phyloP scores from a whole-genome alignment of 306 rosid genomes.

The Gastrolobium villosum region DNA sequence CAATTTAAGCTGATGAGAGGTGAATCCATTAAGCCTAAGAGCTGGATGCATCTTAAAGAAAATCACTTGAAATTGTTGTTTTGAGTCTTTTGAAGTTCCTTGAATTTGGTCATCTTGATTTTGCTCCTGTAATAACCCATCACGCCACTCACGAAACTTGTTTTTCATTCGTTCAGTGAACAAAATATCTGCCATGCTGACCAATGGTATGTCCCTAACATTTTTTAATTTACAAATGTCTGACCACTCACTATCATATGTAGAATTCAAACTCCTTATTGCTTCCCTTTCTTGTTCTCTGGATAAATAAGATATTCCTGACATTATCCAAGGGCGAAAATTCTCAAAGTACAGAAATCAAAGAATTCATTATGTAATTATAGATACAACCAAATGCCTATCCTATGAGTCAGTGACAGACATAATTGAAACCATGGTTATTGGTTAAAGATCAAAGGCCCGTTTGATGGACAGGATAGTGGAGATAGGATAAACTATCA shows the following conservation, averaged over 20 bases:
- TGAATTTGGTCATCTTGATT: slow-evolving; percentile 57
- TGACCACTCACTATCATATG: slow-evolving; percentile 54
- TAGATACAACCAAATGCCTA: slow-evolving; percentile 1
- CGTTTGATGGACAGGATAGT: too few species aligned
- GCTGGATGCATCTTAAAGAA: slow-evolving; percentile 90
- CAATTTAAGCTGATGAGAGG: slow-evolving; percentile 83
- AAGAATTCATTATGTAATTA: slow-evolving; percentile 28
- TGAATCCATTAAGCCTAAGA: slow-evolving; percentile 78
- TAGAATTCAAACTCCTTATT: slow-evolving; percentile 54
- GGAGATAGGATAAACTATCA: too few species aligned
- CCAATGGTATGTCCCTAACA: slow-evolving; percentile 53
- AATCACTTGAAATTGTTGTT: slow-evolving; percentile 69
- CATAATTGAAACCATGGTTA: not conserved
- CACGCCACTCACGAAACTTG: slow-evolving; percentile 79
- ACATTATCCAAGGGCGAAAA: slow-evolving; percentile 68
- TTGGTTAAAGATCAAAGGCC: slow-evolving; percentile 6
- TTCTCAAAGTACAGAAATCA: slow-evolving; percentile 59
- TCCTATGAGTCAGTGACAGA: not conserved
- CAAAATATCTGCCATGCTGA: slow-evolving; percentile 67
- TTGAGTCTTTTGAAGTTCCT: slow-evolving; percentile 58
- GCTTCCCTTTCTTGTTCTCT: slow-evolving; percentile 87
- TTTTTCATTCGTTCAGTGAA: slow-evolving; percentile 83
- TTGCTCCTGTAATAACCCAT: slow-evolving; percentile 67
- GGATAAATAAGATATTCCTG: slow-evolving; percentile 99
- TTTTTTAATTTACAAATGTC: slow-evolving; percentile 54